Base-by-base conservation (phyloP, 139 green algal genomes). In the Astrephomene gubernaculifera region DNA sequence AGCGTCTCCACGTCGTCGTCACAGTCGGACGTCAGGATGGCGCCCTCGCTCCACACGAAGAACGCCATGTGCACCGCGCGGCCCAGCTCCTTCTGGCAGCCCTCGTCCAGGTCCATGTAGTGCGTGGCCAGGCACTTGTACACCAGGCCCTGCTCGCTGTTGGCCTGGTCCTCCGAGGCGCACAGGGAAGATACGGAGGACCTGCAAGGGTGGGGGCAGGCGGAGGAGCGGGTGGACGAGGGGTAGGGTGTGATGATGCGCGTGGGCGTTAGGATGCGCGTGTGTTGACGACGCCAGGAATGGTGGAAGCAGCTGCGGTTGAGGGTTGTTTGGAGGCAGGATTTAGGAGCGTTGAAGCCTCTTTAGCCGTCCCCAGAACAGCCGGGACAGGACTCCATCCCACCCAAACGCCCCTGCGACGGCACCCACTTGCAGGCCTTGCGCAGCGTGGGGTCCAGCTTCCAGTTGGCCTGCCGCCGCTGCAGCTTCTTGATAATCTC, bases 31-130 rank as follows among this genome's bases (percentile, higher is more conserved):
- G 96, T 98, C 27, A 98, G 81, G 35, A 89, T 89, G 49, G 85
- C 81, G 25, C 33, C 79, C 33, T 87, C 76, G 33, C 83, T 68
- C 91, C 96, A 98, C 31, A 94, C 90, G 87, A 90, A 98, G 71
- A 98, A 93, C 6, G 96, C 95, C 92, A 96, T 96, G 79, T 95
- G 93, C 36, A 96, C 90, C 2, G 94, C 94, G 33, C 96, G 93
- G 10, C 89, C 90, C 64, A 98, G 80, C 93, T 98, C 94, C 33
- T 83, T 81, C 79, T 91, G 80, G 90, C 95, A 98, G 4, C 57
- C 76, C 8, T 83, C 87, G 38, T 87, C 86, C 31, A 96, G 52
- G 57, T 87, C 81, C 10, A 86, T 81, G 76, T 87, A 92, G 72
- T 92, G 87, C n/a, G 72, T 45, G 4, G 94, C 79, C 39, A 98